Conservation (phyloP, 1,284 basidiomycete genomes). For the Leccinum fuscescens region DNA sequence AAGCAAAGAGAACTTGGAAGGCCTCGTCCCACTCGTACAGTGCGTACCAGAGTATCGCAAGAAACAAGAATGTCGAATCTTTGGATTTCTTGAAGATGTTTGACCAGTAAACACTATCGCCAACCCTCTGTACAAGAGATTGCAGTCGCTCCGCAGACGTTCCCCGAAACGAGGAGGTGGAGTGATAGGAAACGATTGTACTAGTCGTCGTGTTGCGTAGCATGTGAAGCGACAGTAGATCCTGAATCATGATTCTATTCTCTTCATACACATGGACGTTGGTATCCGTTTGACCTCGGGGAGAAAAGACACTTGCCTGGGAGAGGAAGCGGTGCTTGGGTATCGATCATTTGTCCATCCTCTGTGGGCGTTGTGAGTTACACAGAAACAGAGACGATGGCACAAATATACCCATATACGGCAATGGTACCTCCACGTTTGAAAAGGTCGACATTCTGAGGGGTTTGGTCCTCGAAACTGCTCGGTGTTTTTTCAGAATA, state of each 20-base stretch:
- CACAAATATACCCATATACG: conserved; percentile 15
- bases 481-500: conserved; percentile 28
- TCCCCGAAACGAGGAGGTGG: conserved; percentile 22
- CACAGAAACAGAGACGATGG: neutral
- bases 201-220: conserved; percentile 35
- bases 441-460: conserved; percentile 1
- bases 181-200: conserved; percentile 44
- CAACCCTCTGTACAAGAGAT: conserved; percentile 33
- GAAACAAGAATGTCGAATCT: conserved; percentile 54
- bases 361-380: conserved; percentile 8
- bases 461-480: conserved; percentile 9
- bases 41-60: conserved; percentile 55
- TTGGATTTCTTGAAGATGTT: conserved; percentile 44
- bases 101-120: conserved; percentile 51
- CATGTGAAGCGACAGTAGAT: conserved; percentile 42
- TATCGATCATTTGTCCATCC: conserved; percentile 43
- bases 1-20: conserved; percentile 45
- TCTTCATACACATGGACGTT: conserved; percentile 12
- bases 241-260: conserved; percentile 28
- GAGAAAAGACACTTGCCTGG: conserved; percentile 10
- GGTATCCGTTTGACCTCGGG: neutral
- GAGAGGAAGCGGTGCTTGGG: conserved; percentile 46
- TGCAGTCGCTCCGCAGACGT: conserved; percentile 37
- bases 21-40: conserved; percentile 59
- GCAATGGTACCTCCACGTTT: conserved; percentile 1